phyloP scores from a whole-genome alignment of 2,329 filamentous ascomycete species.

The Pseudopithomyces maydicus region DNA sequence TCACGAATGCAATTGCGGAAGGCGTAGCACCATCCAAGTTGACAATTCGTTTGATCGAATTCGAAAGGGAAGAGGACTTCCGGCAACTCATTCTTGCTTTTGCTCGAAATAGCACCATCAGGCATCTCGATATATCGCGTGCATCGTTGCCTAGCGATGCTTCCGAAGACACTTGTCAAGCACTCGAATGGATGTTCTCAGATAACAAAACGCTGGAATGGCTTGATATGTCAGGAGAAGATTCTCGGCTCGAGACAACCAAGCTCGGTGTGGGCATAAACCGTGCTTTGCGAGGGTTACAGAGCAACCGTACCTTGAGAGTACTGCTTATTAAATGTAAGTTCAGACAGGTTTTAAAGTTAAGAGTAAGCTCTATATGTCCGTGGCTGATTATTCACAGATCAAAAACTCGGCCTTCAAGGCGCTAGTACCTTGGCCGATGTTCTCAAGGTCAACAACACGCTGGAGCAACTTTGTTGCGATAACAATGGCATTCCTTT shows the following conservation, averaged over 20 bases:
- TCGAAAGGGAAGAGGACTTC: slow-evolving; percentile 68
- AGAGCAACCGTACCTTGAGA: slow-evolving; percentile 66
- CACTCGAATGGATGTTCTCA: slow-evolving; percentile 67
- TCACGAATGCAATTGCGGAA: slow-evolving; percentile 57
- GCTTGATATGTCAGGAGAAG: slow-evolving; percentile 73
- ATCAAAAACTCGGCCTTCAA: slow-evolving; percentile 71
- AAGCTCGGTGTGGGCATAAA: slow-evolving; percentile 72
- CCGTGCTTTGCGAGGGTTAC: slow-evolving; percentile 66
- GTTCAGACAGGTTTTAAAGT: slow-evolving; percentile 4
- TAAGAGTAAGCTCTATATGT: not conserved
- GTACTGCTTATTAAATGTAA: slow-evolving; percentile 65
- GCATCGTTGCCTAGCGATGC: slow-evolving; percentile 72
- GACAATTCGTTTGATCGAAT: slow-evolving; percentile 72
- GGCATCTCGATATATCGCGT: slow-evolving; percentile 71
- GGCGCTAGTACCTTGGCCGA: slow-evolving; percentile 72
- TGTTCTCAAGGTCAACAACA: slow-evolving; percentile 67
- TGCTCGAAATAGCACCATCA: slow-evolving; percentile 65
- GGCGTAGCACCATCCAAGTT: slow-evolving; percentile 65
- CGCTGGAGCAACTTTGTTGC: slow-evolving; percentile 69
- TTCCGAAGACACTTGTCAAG: slow-evolving; percentile 68
- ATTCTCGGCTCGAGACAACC: slow-evolving; percentile 72
- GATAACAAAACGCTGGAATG: slow-evolving; percentile 70
- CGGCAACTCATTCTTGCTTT: slow-evolving; percentile 66
- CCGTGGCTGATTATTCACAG: slow-evolving; percentile 28
- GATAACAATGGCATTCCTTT: slow-evolving; percentile 74